A percentile compares a stretch with the other conserved stretches of the same genome.
These are phyloP conservation scores for Hypsizygus ulmarius DNA, from an alignment of 1,284 basidiomycete species.

Conservation along the genomic window DNA sequence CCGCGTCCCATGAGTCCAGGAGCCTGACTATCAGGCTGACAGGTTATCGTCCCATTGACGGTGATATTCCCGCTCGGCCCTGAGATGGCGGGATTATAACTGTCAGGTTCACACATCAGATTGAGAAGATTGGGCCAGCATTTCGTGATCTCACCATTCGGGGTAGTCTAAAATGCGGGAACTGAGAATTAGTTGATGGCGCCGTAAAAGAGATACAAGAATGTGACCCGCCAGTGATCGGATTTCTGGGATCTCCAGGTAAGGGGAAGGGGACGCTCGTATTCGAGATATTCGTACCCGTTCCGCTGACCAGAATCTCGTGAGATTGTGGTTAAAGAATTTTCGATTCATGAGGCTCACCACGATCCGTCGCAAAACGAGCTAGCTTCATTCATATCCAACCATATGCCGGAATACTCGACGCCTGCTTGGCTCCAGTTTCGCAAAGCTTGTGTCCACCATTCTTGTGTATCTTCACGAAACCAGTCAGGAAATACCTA, in stretches of 20 bases:
- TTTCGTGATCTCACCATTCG: constrained; percentile 47
- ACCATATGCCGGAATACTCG: constrained; percentile 68
- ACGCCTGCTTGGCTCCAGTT: constrained; percentile 64
- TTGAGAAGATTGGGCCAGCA: background rate
- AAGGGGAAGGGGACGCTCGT: constrained; percentile 46
- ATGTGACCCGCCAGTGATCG: constrained; percentile 32
- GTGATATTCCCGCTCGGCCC: constrained; percentile 75
- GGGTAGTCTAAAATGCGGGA: constrained; percentile 42
- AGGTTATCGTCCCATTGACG: constrained; percentile 63
- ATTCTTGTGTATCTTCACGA: constrained; percentile 49
- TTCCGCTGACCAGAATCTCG: constrained; percentile 38
- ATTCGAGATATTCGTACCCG: constrained; percentile 50
- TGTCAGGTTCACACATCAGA: constrained; percentile 24
- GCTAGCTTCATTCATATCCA: constrained; percentile 73
- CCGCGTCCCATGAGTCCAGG: background rate
- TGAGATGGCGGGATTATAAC: constrained; percentile 60
- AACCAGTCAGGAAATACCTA: constrained; percentile 73
- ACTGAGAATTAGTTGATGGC: constrained; percentile 6
- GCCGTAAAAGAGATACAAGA: background rate
- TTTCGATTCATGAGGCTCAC: constrained; percentile 32
- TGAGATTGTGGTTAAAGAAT: background rate
- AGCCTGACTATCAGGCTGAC: constrained; percentile 25
- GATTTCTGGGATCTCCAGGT: constrained; percentile 52
- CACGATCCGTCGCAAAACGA: constrained; percentile 67
- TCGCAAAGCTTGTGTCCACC: constrained; percentile 56